Base-by-base conservation (phyloP, 805 yeast species). In the Saccharomycopsis sp. region DNA sequence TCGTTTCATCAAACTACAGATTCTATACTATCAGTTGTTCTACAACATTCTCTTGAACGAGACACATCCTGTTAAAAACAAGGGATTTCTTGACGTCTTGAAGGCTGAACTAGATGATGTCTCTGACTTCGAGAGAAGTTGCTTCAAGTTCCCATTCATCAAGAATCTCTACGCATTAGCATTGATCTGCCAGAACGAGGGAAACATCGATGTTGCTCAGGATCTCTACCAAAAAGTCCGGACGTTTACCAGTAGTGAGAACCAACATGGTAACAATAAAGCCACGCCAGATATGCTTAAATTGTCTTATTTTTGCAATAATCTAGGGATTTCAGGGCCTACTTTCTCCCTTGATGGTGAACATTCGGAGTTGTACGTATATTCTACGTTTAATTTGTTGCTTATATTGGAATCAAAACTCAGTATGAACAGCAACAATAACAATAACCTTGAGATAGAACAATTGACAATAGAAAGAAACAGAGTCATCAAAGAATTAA, bases 1-100 rank as follows among this genome's bases (percentile, higher is more conserved):
- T 8, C 54, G 54, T n/a, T 59, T 55, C 29, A 38, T 61, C 7
- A 56, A 52, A 38, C 54, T 58, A n/a, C 64, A 56, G 52, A 54
- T 58, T 15, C 23, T 54, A 24, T 59, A 53, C 47, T 61, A 61
- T 35, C 57, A 47, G 19, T 42, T 53, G 2, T 58, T 44, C 24
- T 60, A 55, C 35, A 29, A 47, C 7, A 22, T 44, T 12, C 42
- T 60, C 23, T 38, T 53, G 12, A 34, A 59, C 22, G 56, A 58
- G 41, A 5, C 17, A 5, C n/a, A 47, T 3, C 49, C 53, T 23
- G 12, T 12, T 1, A 35, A 54, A 2, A 41, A 35, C 19, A 51
- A 55, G 3, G 5, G 20, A n/a, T 20, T 24, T 15, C 14, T 60
- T 19, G 38, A 51, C 3, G 29, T 20, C 8, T 53, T 60, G 25